Evolutionary conservation across 163 green algal genomes (phyloP), one percentile per base, ranked within the genome.

Genomic region (Chloromonas sp.): DNA sequence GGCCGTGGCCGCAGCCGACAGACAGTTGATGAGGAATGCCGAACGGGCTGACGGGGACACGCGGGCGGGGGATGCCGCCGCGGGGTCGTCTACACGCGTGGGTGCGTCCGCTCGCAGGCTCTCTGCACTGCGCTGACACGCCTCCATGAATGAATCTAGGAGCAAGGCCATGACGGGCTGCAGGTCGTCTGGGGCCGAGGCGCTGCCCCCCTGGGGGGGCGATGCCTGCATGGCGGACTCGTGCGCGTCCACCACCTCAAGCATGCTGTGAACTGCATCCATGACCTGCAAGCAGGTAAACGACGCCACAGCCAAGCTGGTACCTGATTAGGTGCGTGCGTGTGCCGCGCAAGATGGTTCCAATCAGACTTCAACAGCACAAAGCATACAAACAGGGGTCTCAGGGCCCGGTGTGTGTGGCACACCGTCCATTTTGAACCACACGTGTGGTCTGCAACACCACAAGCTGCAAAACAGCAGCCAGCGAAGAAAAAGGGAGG

Each of bases 1-100:
- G 71, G 91, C 89, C 0, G 80, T 71, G 58, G 91, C 87, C 60
- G 97, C 87, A 0, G 90, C 87, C 15, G 91, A 84, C 59, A 97
- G 83, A 91, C 96, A 99, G 91, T 99, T 99, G 84, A 98, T 90
- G 0, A 97, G 77, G 90, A 95, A 99, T 3, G 96, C 88, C 58
- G 78, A 85, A 81, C 95, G 89, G 3, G 93, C 87, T 0, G 5
- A 79, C 13, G 14, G 71, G 84, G 95, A 89, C 66, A 94, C 82
- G 62, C 90, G 83, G 2, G 84, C 78, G 60, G 83, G 76, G 13
- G 11, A 58, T 11, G 66, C 5, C 5, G 66, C 66, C 5, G 66
- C 5, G 11, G 66, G 66, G 36, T 36, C 36, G 70, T 88, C 85
- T n/a, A 88, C 87, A 14, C 88, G 82, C 0, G 83, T 86, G 15